Conservation (phyloP, 75 land plant species). For the Sequoiadendron giganteum region DNA sequence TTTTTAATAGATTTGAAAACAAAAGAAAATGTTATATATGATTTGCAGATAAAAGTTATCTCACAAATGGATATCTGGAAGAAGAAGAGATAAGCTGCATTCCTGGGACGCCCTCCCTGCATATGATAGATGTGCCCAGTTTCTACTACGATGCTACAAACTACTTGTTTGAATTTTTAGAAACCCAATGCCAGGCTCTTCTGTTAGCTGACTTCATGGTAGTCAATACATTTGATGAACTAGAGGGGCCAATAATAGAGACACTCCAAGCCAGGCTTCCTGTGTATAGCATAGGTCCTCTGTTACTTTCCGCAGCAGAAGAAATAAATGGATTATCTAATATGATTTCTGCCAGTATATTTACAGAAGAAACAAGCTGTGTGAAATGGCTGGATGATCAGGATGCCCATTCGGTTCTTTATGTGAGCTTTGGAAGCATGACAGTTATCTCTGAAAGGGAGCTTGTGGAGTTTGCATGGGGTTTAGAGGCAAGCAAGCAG, state of each 20-base stretch:
- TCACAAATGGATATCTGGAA: neutral
- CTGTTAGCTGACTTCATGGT: neutral
- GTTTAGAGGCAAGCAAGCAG: constrained; percentile 17
- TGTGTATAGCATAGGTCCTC: no score
- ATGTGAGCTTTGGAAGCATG: constrained; percentile 19
- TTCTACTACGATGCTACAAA: constrained; percentile 22
- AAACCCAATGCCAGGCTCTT: neutral
- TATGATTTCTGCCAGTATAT: neutral
- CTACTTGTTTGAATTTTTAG: neutral
- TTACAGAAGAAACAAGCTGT: constrained; percentile 11
- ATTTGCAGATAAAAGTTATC: constrained; percentile 31
- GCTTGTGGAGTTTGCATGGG: constrained; percentile 5
- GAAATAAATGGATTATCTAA: no score
- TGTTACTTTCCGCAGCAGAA: no score
- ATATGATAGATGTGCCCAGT: constrained; percentile 45
- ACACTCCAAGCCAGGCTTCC: no score
- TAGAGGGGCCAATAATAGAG: neutral
- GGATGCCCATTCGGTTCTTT: neutral
- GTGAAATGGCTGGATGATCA: constrained; percentile 19
- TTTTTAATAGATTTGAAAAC: no score
- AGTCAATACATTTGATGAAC: neutral
- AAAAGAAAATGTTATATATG: no score
- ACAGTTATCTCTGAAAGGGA: no score
- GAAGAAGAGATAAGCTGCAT: constrained; percentile 40
- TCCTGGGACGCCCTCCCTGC: constrained; percentile 1